Evolutionary conservation across 768 basidiomycete genomes (phyloP).

Genomic region (Serendipita indica): DNA sequence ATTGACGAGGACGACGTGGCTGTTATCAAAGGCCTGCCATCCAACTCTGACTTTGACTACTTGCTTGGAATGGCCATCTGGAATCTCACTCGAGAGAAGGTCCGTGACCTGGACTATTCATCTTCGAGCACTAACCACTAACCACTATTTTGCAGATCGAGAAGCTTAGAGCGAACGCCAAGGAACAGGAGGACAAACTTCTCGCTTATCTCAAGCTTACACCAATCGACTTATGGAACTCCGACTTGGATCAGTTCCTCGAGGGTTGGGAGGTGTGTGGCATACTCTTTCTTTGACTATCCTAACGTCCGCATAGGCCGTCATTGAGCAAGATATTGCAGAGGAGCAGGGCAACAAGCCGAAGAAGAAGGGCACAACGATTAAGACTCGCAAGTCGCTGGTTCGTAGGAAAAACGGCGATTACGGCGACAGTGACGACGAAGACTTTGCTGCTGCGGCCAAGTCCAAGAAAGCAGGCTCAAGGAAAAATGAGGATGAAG

Average conservation of each 20-base stretch:
- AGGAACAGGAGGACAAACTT: constrained; percentile 71
- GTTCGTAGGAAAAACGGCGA: constrained; percentile 26
- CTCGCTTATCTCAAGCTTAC: constrained; percentile 59
- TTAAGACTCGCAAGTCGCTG: constrained; percentile 40
- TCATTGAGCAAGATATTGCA: constrained; percentile 29
- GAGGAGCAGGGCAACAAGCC: constrained; percentile 37
- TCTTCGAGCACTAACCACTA: constrained; percentile 8
- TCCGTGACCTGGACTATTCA: constrained; percentile 18
- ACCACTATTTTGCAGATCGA: constrained; percentile 43
- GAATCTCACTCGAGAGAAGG: constrained; percentile 90
- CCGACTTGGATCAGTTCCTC: constrained; percentile 72
- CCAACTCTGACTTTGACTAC: constrained; percentile 70
- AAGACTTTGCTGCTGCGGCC: constrained; percentile 40
- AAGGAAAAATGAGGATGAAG: constrained; percentile 21
- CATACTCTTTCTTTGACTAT: not conserved
- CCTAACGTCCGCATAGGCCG: constrained; percentile 28
- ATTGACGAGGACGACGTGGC: constrained; percentile 40
- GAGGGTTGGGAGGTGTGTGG: constrained; percentile 66
- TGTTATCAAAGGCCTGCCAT: constrained; percentile 21
- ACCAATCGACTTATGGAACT: constrained; percentile 78
- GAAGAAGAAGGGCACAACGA: constrained; percentile 41
- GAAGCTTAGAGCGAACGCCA: constrained; percentile 63
- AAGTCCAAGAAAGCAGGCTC: constrained; percentile 20
- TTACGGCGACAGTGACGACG: constrained; percentile 34
- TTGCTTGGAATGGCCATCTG: constrained; percentile 89